Evolutionary conservation across 2,329 filamentous ascomycete genomes (phyloP).

Genomic region (Dothideomycetes sp.): DNA sequence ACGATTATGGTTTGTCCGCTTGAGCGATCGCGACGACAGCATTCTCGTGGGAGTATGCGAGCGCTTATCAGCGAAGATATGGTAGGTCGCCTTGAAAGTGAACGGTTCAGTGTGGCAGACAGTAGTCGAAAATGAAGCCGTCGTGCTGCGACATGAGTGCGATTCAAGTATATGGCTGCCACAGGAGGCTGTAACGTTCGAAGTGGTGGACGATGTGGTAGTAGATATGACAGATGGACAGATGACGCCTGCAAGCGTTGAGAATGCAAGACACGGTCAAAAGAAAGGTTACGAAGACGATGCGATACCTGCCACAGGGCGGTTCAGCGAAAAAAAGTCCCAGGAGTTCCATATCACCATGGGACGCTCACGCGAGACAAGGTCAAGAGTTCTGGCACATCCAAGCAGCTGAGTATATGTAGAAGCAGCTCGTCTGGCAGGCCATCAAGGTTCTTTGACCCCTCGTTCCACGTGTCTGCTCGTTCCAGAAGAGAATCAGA

Average conservation of each 20-base stretch:
- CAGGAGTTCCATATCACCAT: conserved; percentile 12
- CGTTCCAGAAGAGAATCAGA: too few relatives aligned
- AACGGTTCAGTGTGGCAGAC: conserved; percentile 55
- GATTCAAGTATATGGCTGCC: conserved; percentile 58
- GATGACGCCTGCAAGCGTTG: conserved; percentile 52
- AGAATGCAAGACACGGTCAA: conserved; percentile 56
- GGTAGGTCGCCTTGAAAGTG: conserved; percentile 51
- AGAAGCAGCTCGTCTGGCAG: conserved; percentile 38
- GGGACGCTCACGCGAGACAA: conserved; percentile 29
- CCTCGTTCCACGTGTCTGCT: too few relatives aligned
- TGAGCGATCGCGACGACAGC: conserved; percentile 31
- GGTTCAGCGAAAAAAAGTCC: conserved; percentile 2
- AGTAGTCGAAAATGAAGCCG: conserved; percentile 55
- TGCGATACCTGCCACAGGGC: conserved; percentile 45
- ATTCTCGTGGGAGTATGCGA: conserved; percentile 57
- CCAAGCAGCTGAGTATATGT: conserved; percentile 35
- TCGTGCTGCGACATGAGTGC: conserved; percentile 56
- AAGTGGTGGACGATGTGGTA: conserved; percentile 50
- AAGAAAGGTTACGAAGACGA: conserved; percentile 52
- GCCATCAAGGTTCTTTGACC: neutral
- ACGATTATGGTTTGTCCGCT: conserved; percentile 28
- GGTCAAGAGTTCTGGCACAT: conserved; percentile 38
- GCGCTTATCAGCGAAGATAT: conserved; percentile 52
- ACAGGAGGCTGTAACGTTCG: conserved; percentile 53
- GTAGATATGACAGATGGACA: conserved; percentile 44